Conservation (phyloP, 345 rosid species). For the Aquilaria malaccensis region DNA sequence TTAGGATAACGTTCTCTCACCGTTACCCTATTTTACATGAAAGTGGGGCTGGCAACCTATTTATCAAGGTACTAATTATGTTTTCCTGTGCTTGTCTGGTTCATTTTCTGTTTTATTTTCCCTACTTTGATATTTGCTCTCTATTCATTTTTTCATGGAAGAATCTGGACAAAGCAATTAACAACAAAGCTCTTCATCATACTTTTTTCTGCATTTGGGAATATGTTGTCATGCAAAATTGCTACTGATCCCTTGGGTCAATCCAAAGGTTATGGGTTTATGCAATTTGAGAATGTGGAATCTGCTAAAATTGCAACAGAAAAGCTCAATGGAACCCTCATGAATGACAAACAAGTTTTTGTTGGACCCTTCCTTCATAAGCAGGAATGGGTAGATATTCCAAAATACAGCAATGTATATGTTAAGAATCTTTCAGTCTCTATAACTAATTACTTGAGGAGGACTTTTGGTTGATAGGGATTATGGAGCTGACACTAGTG, state of each 20-base stretch:
- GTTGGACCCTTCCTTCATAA: slow-evolving; percentile 78
- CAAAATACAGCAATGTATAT: slow-evolving; percentile 60
- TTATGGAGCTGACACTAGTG: slow-evolving; percentile 58
- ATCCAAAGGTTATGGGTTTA: slow-evolving; percentile 80
- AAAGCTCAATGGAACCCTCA: slow-evolving; percentile 60
- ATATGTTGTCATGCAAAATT: slow-evolving; percentile 65
- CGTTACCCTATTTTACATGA: slow-evolving; percentile 69
- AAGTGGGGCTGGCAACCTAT: slow-evolving; percentile 75
- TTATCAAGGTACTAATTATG: slow-evolving; percentile 39
- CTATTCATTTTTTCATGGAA: slow-evolving; percentile 15
- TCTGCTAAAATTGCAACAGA: slow-evolving; percentile 63
- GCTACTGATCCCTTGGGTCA: slow-evolving; percentile 68
- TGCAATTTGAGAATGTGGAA: slow-evolving; percentile 70
- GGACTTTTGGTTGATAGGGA: slow-evolving; percentile 39
- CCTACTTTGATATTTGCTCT: slow-evolving; percentile 9
- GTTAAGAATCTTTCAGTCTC: slow-evolving; percentile 68
- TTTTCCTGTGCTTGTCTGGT: background rate
- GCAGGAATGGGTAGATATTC: slow-evolving; percentile 50
- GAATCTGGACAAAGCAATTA: slow-evolving; percentile 79
- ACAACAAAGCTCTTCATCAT: slow-evolving; percentile 69
- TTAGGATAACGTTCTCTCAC: slow-evolving; percentile 83
- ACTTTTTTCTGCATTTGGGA: slow-evolving; percentile 59
- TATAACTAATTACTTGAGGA: slow-evolving; percentile 48
- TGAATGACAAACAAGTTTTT: slow-evolving; percentile 68
- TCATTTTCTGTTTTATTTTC: background rate